Evolutionary conservation across 306 rosid genomes (phyloP).

Genomic region (Crotalaria pallida): DNA sequence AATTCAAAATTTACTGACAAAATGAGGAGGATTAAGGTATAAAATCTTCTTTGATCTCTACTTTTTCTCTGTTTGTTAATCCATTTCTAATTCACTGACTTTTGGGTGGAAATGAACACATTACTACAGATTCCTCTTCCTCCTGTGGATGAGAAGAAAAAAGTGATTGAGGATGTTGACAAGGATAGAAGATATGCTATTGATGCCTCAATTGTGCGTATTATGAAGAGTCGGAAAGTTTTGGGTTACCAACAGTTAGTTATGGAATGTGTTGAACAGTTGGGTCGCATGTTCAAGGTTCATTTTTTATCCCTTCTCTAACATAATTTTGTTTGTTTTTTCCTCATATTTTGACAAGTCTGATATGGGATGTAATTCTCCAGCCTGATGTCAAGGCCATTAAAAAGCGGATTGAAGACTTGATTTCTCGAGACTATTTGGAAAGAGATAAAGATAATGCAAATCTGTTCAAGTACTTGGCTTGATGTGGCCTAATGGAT

Average conservation of each 20-base stretch:
- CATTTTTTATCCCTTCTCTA: background rate
- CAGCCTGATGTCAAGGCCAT: constrained; percentile 95
- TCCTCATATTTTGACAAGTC: constrained; percentile 9
- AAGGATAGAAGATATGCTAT: constrained; percentile 94
- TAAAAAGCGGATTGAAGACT: constrained; percentile 91
- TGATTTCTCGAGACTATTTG: constrained; percentile 90
- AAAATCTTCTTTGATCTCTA: background rate
- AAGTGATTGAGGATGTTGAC: constrained; percentile 87
- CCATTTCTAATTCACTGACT: background rate
- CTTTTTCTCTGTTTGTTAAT: background rate
- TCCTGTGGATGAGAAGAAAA: constrained; percentile 93
- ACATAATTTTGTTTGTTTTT: background rate
- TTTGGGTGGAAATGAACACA: background rate
- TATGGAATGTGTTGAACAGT: constrained; percentile 88
- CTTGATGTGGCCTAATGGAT: constrained; percentile 40
- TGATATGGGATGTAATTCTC: background rate
- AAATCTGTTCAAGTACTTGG: constrained; percentile 79
- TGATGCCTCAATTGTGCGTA: constrained; percentile 91
- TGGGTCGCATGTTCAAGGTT: constrained; percentile 95
- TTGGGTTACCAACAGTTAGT: constrained; percentile 82
- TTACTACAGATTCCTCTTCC: constrained; percentile 81
- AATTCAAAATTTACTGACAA: constrained; percentile 83
- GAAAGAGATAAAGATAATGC: constrained; percentile 94
- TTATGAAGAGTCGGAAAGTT: constrained; percentile 87
- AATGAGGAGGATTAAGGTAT: constrained; percentile 94